Conservation (phyloP, 192 early-diverging fungal genomes). For the Rhizophlyctis rosea region DNA sequence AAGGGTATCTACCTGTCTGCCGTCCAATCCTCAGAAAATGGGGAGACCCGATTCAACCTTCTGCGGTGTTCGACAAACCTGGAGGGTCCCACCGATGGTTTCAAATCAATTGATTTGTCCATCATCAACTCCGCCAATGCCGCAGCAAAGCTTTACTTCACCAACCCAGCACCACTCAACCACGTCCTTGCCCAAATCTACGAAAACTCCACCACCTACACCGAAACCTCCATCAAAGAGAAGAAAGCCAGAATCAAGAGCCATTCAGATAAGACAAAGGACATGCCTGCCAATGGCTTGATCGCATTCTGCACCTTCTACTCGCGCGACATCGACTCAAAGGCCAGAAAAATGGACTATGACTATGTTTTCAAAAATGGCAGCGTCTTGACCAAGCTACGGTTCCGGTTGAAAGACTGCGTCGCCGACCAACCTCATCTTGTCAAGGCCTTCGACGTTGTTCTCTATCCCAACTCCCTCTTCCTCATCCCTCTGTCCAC, state of each 20-base stretch:
- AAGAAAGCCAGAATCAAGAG: constrained; percentile 9
- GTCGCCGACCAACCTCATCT: not conserved
- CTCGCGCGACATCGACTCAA: not conserved
- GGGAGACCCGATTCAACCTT: not conserved
- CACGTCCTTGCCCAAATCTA: constrained; percentile 10
- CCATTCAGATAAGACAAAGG: constrained; percentile 21
- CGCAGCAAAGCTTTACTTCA: not conserved
- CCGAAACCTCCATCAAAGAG: not conserved
- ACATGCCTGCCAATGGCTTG: constrained; percentile 13
- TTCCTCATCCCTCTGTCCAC: constrained; percentile 1
- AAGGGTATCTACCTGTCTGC: constrained; percentile 9
- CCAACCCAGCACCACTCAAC: not conserved
- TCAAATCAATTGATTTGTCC: not conserved
- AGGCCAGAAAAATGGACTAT: not conserved
- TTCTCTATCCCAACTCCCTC: not conserved
- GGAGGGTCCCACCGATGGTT: not conserved
- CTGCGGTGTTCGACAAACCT: not conserved
- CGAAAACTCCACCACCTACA: not conserved
- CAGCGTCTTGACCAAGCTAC: too few relatives aligned
- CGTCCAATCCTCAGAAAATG: not conserved
- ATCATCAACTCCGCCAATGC: not conserved
- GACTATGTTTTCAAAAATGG: constrained; percentile 7
- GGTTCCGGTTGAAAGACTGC: too few relatives aligned
- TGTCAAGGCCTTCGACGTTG: not conserved
- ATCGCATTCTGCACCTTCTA: constrained; percentile 22